A percentile compares a stretch with the other conserved stretches of the same genome.
Conservation (phyloP, 78 protist species). For the slime mould (Dictyostelium discoideum) region DNA sequence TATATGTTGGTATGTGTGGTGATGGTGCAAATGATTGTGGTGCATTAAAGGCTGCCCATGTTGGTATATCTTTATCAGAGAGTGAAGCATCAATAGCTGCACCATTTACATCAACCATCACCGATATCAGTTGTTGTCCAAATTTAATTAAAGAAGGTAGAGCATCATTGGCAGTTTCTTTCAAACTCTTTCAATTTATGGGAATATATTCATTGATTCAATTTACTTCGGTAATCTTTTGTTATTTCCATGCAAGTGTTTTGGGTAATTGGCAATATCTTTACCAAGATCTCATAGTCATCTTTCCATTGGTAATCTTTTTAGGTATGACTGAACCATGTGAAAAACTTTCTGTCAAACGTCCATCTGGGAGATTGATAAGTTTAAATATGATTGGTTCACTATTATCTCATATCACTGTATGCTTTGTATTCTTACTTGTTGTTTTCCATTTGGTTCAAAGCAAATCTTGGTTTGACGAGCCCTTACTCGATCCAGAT, state of each 20-base stretch:
- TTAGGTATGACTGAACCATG: slow-evolving; percentile 84
- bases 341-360: background rate
- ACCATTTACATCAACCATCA: slow-evolving; percentile 96
- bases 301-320: slow-evolving; percentile 87
- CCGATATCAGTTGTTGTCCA: slow-evolving; percentile 71
- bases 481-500: background rate
- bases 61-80: slow-evolving; percentile 93
- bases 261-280: slow-evolving; percentile 84
- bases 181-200: slow-evolving; percentile 96
- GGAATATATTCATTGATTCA: slow-evolving; percentile 97
- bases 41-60: slow-evolving; percentile 98
- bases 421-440: background rate
- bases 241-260: slow-evolving; percentile 70
- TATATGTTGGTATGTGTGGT: slow-evolving; percentile 98
- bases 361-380: slow-evolving; percentile 81
- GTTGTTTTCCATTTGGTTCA: slow-evolving; percentile 9
- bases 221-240: slow-evolving; percentile 83
- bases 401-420: slow-evolving; percentile 43
- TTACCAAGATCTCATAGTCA: slow-evolving; percentile 80
- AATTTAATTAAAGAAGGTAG: slow-evolving; percentile 90
- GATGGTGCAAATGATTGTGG: slow-evolving; percentile 99
- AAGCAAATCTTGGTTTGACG: slow-evolving; percentile 52
- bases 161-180: slow-evolving; percentile 95
- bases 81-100: slow-evolving; percentile 98
- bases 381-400: slow-evolving; percentile 69